Conservation (phyloP, 1,284 basidiomycete genomes). For the Trametes hirsuta region DNA sequence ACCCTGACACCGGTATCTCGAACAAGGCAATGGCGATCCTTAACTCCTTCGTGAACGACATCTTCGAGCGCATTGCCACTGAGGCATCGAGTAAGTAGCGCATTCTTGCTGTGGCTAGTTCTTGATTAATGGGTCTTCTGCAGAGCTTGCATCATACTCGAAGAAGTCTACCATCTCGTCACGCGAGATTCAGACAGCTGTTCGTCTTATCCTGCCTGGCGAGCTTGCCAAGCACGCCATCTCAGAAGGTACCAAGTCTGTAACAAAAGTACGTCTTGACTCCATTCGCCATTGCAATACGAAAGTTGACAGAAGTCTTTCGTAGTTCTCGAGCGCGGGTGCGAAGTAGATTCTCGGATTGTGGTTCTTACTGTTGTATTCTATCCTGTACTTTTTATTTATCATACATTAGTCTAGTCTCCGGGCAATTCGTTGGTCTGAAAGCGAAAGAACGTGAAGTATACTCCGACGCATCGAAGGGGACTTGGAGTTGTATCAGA, state of each 20-base stretch:
- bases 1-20: constrained; percentile 96
- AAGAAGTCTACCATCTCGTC: constrained; percentile 96
- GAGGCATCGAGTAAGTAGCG: constrained; percentile 78
- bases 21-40: constrained; percentile 97
- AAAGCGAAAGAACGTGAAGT: background rate
- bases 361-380: constrained; percentile 31
- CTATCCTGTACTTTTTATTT: constrained; percentile 34
- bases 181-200: constrained; percentile 91
- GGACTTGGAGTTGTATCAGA: no score
- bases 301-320: no score
- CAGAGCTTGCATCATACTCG: constrained; percentile 90
- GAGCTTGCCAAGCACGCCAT: constrained; percentile 85
- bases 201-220: constrained; percentile 90
- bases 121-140: constrained; percentile 9
- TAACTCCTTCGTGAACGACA: constrained; percentile 92
- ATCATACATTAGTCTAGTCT: constrained; percentile 28
- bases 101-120: background rate
- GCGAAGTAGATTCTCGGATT: constrained; percentile 47
- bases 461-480: no score
- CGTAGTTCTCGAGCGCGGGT: constrained; percentile 66
- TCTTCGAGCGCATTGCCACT: constrained; percentile 91
- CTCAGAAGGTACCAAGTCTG: constrained; percentile 73
- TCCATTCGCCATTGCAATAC: no score
- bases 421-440: background rate
- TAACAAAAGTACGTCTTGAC: constrained; percentile 35